Percentiles rank a stretch among this genome's conserved stretches.
Conservation (phyloP, 768 basidiomycete genomes). For the Paxillus rubicundulus region DNA sequence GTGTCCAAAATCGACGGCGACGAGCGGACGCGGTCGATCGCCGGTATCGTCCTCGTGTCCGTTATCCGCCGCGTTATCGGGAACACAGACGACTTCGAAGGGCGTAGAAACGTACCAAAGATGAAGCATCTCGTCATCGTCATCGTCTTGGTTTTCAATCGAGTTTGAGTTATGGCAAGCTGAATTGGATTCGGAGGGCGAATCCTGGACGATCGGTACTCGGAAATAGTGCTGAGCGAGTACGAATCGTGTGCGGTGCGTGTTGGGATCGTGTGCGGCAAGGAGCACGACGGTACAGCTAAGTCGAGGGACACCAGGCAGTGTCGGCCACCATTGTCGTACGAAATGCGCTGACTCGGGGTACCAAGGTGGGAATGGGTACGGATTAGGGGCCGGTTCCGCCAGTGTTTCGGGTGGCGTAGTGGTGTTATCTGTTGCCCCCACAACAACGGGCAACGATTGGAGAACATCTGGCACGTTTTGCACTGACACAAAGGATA, state of each 20-base stretch:
- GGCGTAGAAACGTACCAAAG: conserved; percentile 71
- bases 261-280: conserved; percentile 57
- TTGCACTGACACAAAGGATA: conserved; percentile 3
- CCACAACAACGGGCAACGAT: conserved; percentile 7
- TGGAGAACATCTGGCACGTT: neutral
- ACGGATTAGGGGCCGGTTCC: conserved; percentile 48
- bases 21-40: conserved; percentile 62
- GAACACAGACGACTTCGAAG: conserved; percentile 69
- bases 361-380: conserved; percentile 65
- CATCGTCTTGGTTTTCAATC: conserved; percentile 28
- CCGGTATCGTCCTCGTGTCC: conserved; percentile 33
- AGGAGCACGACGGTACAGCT: conserved; percentile 74
- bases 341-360: conserved; percentile 77
- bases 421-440: neutral
- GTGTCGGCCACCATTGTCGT: conserved; percentile 77
- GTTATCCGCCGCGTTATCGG: conserved; percentile 38
- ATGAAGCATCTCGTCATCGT: conserved; percentile 55
- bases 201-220: conserved; percentile 49
- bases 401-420: conserved; percentile 14
- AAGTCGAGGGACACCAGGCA: conserved; percentile 59
- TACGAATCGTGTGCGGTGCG: conserved; percentile 59
- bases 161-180: neutral
- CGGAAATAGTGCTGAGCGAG: conserved; percentile 76
- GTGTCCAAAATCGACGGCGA: conserved; percentile 87
- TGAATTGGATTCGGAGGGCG: conserved; percentile 10